phyloP scores from a whole-genome alignment of 78 protist genomes.

The Dictyostelium discoideum region DNA sequence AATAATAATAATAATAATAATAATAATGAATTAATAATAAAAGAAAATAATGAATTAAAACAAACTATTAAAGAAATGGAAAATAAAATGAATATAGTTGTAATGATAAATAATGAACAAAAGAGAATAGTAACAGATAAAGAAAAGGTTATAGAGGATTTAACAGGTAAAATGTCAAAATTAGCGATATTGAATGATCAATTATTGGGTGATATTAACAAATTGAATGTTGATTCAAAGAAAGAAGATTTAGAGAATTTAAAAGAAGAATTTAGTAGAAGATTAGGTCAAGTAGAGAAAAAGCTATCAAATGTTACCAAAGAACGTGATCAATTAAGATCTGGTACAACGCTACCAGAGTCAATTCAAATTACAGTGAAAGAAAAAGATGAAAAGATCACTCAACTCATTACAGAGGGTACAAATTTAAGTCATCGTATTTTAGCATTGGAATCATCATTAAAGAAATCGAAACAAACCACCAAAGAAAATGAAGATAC shows the following conservation, averaged over 20 bases:
- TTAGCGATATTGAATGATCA: slow-evolving; percentile 32
- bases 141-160: slow-evolving; percentile 30
- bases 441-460: background rate
- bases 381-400: slow-evolving; percentile 45
- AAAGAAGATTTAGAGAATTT: slow-evolving; percentile 67
- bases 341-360: slow-evolving; percentile 22
- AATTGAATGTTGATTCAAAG: slow-evolving; percentile 40
- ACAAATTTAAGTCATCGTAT: slow-evolving; percentile 30
- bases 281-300: slow-evolving; percentile 63
- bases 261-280: slow-evolving; percentile 70
- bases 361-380: background rate
- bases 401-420: slow-evolving; percentile 30
- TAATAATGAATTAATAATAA: background rate
- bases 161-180: slow-evolving; percentile 25
- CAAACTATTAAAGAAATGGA: slow-evolving; percentile 5
- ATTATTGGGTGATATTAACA: slow-evolving; percentile 23
- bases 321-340: slow-evolving; percentile 54
- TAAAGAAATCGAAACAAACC: slow-evolving; percentile 1
- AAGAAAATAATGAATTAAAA: background rate
- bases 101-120: slow-evolving; percentile 43
- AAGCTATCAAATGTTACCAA: background rate
- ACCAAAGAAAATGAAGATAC: slow-evolving; percentile 51
- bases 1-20: background rate
- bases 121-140: slow-evolving; percentile 33
- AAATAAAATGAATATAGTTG: slow-evolving; percentile 38